Evolutionary conservation across 306 rosid species (phyloP), one percentile per base, ranked within the genome.

Genomic region (Medicago ruthenica): DNA sequence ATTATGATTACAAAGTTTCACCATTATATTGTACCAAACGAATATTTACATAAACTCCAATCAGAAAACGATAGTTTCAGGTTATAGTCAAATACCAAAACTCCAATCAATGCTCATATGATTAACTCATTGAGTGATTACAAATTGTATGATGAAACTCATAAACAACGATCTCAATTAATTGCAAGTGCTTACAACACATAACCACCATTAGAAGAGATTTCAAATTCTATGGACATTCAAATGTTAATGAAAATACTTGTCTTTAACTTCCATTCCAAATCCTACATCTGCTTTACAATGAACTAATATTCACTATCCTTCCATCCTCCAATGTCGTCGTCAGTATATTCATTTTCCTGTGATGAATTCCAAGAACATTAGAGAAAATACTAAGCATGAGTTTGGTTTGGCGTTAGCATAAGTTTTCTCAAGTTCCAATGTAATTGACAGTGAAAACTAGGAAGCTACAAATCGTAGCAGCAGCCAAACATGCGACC

Each of bases 251-350:
- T 12, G 63, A 58, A 74, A 47, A 50, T 18, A 21, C 75, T 62
- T 45, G 8, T 67, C 16, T 66, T 63, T 51, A 74, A 74, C 72
- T 59, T 67, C 24, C 65, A 51, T 20, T 81, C 62, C 70, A 71
- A 70, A 70, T 34, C 59, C 67, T 73, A 81, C 47, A 61, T 53
- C 40, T 42, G 18, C 24, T 59, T 78, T 81, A 72, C 27, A 70
- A 37, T 65, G 73, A 81, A 61, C 64, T 64, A 81, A 64, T 45
- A 67, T 21, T 60, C 42, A 63, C 97, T 90, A 42, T 87, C 76
- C 87, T 74, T 88, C 97, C 97, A 90, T 79, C 94, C 96, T 73
- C 97, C 97, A 72, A 74, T 8, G 2, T 85, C 81, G 14, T 61
- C 71, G 7, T 62, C 89, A 15, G 4, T 70, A 47, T 53, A 54